phyloP scores from a whole-genome alignment of 139 green algal species.

The Trebouxia sp. region DNA sequence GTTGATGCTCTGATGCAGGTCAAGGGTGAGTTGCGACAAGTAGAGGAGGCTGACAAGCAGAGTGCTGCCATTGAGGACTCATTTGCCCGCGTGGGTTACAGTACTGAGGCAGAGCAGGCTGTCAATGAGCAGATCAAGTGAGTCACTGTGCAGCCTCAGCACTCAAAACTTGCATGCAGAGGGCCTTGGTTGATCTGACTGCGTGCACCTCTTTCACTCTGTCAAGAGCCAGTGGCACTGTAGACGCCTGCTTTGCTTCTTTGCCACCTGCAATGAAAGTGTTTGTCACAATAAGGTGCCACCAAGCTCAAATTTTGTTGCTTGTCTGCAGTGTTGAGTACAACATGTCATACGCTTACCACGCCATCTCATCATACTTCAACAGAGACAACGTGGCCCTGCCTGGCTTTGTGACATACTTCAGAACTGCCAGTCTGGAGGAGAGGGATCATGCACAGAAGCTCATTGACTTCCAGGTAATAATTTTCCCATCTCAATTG shows the following conservation, averaged over 20 bases:
- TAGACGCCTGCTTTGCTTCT: neutral
- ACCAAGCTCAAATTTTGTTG: too few species aligned
- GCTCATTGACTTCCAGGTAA: slow-evolving; percentile 92
- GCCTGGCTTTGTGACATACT: slow-evolving; percentile 81
- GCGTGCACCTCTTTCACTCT: neutral
- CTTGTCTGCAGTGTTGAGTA: slow-evolving; percentile 32
- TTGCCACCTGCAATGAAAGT: neutral
- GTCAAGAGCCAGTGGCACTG: neutral
- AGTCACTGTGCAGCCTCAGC: slow-evolving; percentile 27
- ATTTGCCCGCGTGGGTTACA: slow-evolving; percentile 79
- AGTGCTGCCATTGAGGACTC: slow-evolving; percentile 42
- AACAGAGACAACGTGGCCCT: slow-evolving; percentile 91
- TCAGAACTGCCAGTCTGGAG: slow-evolving; percentile 70
- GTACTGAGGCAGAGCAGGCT: slow-evolving; percentile 77
- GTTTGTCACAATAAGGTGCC: neutral
- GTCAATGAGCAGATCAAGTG: slow-evolving; percentile 99
- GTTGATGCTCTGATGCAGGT: slow-evolving; percentile 9
- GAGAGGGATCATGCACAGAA: slow-evolving; percentile 92
- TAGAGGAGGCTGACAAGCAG: neutral
- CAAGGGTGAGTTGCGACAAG: slow-evolving; percentile 27
- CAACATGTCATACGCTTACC: slow-evolving; percentile 93
- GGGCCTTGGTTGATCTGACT: neutral
- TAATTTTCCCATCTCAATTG: too few species aligned
- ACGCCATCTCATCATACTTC: slow-evolving; percentile 93
- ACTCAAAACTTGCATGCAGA: neutral